Evolutionary conservation across 225 moss, liverwort and hornwort species (phyloP), one percentile per base, ranked within the genome.

Genomic region (Antitrichia curtipendula): DNA sequence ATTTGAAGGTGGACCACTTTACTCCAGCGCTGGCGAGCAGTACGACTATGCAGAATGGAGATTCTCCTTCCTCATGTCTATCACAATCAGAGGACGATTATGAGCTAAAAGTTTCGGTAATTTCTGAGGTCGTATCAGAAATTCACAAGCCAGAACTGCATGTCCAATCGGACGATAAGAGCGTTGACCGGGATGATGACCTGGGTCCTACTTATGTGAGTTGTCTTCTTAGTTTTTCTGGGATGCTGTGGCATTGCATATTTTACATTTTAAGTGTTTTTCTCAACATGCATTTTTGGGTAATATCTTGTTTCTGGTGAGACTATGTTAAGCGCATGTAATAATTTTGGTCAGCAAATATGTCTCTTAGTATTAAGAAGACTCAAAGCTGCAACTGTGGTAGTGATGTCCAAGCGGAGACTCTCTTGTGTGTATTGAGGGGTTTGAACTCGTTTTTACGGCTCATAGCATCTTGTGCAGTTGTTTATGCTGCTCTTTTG

Each of bases 191-290:
- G 69, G 90, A 90, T 64, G 85, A 84, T 78, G 93, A 89, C 36
- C 64, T 82, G 71, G 69, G 89, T 78, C 88, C 87, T 75, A 90
- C 89, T 76, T 91, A 93, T 89, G 94, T 94, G 89, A 90, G 94
- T 85, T 88, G 68, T 58, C 68, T 75, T 40, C 16, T 64, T 82
- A 31, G 31, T 86, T 59, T 49, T 72, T 22, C 72, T 78, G 81
- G 43, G 64, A 89, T 61, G 61, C 60, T 82, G 24, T 86, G 70
- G 50, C 56, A 71, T 56, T 81, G 36, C 57, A 75, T 84, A 70
- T 43, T 83, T 88, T 54, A 9, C 27, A 76, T 76, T 81, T 62
- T 14, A 73, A 76, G 36, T 64, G 20, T 9, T 40, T 77, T 81
- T 22, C 47, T 31, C 36, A 22, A 50, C 81, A 52, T 34, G 50